Percentiles rank a stretch among this genome's conserved stretches.
phyloP scores from a whole-genome alignment of 495 filamentous ascomycete species.

The Hypoxylon lenormandii region DNA sequence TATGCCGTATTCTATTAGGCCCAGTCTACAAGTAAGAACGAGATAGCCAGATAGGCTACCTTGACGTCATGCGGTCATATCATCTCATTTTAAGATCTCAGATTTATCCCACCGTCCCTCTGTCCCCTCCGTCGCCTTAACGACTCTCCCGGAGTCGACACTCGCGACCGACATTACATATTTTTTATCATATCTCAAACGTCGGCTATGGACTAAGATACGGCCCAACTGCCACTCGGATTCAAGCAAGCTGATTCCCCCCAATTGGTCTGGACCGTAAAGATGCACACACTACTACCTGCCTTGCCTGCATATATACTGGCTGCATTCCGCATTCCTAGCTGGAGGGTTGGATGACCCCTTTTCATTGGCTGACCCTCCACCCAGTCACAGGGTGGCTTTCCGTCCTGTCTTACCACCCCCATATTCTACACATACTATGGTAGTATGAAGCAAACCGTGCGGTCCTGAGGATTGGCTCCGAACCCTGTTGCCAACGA shows the following conservation, averaged over 20 bases:
- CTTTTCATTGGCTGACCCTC: constrained; percentile 25
- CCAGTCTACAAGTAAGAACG: too few relatives aligned
- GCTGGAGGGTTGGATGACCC: constrained; percentile 27
- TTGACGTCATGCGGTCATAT: constrained; percentile 44
- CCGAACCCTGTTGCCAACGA: constrained; percentile 40
- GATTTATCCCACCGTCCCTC: constrained; percentile 2
- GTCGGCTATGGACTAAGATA: neutral
- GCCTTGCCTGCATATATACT: constrained; percentile 30
- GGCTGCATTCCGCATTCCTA: constrained; percentile 14
- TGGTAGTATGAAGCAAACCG: neutral
- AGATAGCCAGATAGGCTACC: neutral
- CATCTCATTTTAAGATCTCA: constrained; percentile 37
- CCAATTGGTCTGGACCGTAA: constrained; percentile 39
- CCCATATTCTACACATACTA: constrained; percentile 23
- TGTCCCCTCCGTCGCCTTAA: constrained; percentile 3
- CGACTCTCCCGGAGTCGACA: neutral
- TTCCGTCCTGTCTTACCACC: constrained; percentile 37
- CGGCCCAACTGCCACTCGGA: constrained; percentile 11
- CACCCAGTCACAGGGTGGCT: constrained; percentile 20
- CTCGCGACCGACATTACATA: neutral
- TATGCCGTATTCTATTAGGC: constrained; percentile 18
- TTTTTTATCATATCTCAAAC: neutral
- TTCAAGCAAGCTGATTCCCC: constrained; percentile 13
- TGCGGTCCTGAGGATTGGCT: constrained; percentile 27
- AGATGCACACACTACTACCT: constrained; percentile 33